These are phyloP conservation scores for Spongospora subterranea DNA, from an alignment of 208 protist species.

Conservation along the genomic window DNA sequence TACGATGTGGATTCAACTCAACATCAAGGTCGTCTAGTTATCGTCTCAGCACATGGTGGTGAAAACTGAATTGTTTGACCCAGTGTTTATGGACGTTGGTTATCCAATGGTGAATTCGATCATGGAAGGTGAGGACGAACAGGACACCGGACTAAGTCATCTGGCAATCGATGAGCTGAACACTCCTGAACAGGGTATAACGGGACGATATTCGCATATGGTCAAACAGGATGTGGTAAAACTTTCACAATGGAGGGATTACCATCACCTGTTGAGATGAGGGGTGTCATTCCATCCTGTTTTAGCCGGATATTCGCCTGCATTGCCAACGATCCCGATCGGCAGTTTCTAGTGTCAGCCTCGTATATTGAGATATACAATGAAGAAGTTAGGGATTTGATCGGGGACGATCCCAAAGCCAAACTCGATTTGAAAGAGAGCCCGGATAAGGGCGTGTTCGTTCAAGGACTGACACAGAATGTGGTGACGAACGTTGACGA, in stretches of 20 bases:
- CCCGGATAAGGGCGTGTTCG: conserved; percentile 60
- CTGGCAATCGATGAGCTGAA: not conserved
- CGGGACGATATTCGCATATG: conserved; percentile 70
- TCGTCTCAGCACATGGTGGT: not conserved
- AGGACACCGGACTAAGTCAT: no score
- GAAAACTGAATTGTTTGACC: not conserved
- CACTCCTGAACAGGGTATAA: conserved; percentile 65
- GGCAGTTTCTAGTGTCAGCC: conserved; percentile 56
- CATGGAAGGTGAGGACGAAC: conserved; percentile 43
- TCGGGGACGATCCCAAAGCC: conserved; percentile 59
- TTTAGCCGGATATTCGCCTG: conserved; percentile 62
- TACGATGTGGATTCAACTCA: conserved; percentile 48
- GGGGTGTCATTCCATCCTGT: conserved; percentile 65
- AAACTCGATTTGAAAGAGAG: conserved; percentile 52
- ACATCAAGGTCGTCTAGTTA: not conserved
- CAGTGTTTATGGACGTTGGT: conserved; percentile 63
- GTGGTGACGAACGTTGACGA: conserved; percentile 63
- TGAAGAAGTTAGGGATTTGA: conserved; percentile 73
- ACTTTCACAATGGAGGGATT: conserved; percentile 67
- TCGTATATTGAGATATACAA: conserved; percentile 76
- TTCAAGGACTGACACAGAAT: conserved; percentile 60
- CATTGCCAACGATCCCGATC: conserved; percentile 42
- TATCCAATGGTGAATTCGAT: conserved; percentile 62
- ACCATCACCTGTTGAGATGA: conserved; percentile 53
- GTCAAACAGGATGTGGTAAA: conserved; percentile 70